Base-by-base conservation (phyloP, 176 grass and related monocot species). In the Rhynchospora breviuscula region DNA sequence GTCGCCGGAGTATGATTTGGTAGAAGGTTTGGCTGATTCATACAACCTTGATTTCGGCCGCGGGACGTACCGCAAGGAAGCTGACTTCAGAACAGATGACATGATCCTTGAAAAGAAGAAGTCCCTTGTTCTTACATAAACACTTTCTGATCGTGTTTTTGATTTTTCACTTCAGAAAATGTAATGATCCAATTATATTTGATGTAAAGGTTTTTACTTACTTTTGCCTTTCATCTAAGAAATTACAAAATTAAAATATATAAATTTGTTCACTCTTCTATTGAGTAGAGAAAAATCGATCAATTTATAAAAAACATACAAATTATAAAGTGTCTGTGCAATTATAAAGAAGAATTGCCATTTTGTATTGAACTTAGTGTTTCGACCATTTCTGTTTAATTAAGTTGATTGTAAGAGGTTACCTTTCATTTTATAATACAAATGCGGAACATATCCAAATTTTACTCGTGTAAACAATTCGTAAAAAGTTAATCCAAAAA, bases 21-120 rank as follows among this genome's bases (percentile, higher is more conserved):
- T 98, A 0, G 86, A 89, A 4, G 91, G 96, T 21, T 88, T 98
- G 73, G 82, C 93, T 1, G 93, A 98, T 80, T 95, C 93, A 3
- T 95, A 99, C 84, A 95, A 85, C 88, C 96, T 99, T 22, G 93
- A 99, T 84, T 99, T 99, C 26, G 89, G 96, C 45, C 89, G 89
- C 6, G 93, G 93, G 15, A 99, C 86, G 0, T 99, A 67, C 82
- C 59, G 93, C 56, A 99, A 98, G 87, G 87, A 26, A 19, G 92
- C 92, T 0, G 92, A 98, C 84, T 98, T 98, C 89, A 85, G 90
- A 13, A 94, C 95, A 0, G 95, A 98, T 84, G 95, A 98, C 79
- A 91, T 98, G 82, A 98, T 98, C 67, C 95, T 98, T 63, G 80
- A 77, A 84, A 97, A 97, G 85, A 94, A 88, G 44, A 82, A 82